These are phyloP conservation scores for Fusarium sp. DNA, from an alignment of 2,329 filamentous ascomycete genomes.

Conservation along the genomic window DNA sequence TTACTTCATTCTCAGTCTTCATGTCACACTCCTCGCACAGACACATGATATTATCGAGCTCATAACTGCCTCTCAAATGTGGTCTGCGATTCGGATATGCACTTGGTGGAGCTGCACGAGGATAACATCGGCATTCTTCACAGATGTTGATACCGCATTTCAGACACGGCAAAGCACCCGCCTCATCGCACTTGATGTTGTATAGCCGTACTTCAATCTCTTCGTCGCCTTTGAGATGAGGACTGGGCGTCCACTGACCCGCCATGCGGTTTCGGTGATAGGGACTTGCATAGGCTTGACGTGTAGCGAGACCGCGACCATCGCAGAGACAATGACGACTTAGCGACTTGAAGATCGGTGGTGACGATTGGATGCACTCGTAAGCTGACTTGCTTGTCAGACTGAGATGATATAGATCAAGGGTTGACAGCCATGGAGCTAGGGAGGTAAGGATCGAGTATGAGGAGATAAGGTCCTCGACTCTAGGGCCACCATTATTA, in stretches of 20 bases:
- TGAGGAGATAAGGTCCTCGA: constrained; percentile 15
- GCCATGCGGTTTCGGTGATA: not conserved
- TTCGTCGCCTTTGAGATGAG: not conserved
- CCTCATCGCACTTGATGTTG: constrained; percentile 18
- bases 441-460: constrained; percentile 25
- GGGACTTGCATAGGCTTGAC: constrained; percentile 5
- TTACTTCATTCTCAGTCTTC: not conserved
- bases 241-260: not conserved
- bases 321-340: constrained; percentile 21
- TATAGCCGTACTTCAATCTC: constrained; percentile 24
- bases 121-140: constrained; percentile 32
- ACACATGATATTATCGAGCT: constrained; percentile 17
- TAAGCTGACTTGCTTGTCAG: constrained; percentile 1
- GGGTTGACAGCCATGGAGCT: constrained; percentile 24
- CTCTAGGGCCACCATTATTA: accelerated
- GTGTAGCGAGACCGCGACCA: constrained; percentile 10
- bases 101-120: not conserved
- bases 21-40: constrained; percentile 15
- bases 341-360: not conserved
- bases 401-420: constrained; percentile 21
- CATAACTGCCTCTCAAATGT: not conserved
- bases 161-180: constrained; percentile 12
- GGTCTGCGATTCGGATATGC: constrained; percentile 3
- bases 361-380: not conserved
- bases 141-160: constrained; percentile 33